Conservation (phyloP, 176 grass and related monocot genomes). For the Carex myosuroides region DNA sequence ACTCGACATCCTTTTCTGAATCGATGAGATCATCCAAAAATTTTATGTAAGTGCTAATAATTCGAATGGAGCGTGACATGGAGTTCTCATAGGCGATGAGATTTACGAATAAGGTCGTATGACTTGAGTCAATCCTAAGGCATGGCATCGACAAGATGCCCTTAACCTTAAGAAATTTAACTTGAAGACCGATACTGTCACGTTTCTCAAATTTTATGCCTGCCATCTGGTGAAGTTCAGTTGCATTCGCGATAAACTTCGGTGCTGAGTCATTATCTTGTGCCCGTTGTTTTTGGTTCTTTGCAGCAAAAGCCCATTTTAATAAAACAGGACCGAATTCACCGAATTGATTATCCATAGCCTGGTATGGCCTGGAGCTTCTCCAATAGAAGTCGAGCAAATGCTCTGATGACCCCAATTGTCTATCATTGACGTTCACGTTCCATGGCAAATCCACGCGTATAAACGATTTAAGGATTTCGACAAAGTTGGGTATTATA, state of each 20-base stretch:
- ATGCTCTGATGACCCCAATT: neutral
- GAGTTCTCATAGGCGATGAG: slow-evolving; percentile 1
- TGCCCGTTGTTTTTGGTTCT: no score
- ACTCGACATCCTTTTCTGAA: neutral
- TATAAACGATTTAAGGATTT: neutral
- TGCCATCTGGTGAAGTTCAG: neutral
- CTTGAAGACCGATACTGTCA: neutral
- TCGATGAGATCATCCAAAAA: slow-evolving; percentile 8
- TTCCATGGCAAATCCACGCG: neutral
- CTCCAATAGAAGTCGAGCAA: neutral
- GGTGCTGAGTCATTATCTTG: no score
- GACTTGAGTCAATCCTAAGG: neutral
- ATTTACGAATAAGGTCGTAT: neutral
- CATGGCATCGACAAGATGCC: neutral
- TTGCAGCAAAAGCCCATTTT: no score
- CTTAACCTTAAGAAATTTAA: neutral
- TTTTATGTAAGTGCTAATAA: neutral
- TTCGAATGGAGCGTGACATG: no score
- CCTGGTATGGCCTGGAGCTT: neutral
- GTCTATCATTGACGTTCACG: no score
- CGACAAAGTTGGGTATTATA: neutral
- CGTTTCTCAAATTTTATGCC: neutral
- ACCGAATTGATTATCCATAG: no score
- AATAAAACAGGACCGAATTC: no score
- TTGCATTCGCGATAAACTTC: neutral